These are phyloP conservation scores for Tilletia walkeri DNA, from an alignment of 1,284 basidiomycete genomes.

Conservation along the genomic window DNA sequence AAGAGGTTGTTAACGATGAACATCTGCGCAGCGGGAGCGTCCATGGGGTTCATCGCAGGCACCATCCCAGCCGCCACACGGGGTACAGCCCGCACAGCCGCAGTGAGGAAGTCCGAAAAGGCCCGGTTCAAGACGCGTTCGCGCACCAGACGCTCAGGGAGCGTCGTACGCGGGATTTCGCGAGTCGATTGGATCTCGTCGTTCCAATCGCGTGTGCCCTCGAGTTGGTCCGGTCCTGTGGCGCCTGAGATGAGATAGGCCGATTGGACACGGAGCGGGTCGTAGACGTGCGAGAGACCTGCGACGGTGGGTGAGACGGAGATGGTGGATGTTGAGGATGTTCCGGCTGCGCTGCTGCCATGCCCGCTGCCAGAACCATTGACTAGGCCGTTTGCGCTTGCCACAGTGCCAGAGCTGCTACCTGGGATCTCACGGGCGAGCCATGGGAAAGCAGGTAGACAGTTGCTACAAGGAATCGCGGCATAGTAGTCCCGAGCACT, in stretches of 20 bases:
- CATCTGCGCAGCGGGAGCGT: constrained; percentile 61
- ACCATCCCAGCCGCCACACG: constrained; percentile 61
- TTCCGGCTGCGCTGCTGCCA: not conserved
- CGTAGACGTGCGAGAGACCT: constrained; percentile 55
- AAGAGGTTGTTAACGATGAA: constrained; percentile 64
- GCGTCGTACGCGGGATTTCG: constrained; percentile 60
- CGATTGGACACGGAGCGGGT: constrained; percentile 62
- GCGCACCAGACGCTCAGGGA: constrained; percentile 61
- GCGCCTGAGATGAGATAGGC: constrained; percentile 63
- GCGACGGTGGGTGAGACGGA: constrained; percentile 5
- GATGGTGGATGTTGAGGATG: not conserved
- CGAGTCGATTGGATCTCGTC: constrained; percentile 64
- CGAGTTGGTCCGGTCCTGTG: constrained; percentile 60
- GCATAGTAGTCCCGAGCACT: constrained; percentile 54
- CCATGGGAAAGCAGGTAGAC: constrained; percentile 62
- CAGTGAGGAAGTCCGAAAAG: constrained; percentile 62
- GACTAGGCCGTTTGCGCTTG: not conserved
- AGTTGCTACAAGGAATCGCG: constrained; percentile 61
- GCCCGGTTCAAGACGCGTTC: constrained; percentile 63
- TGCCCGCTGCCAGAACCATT: not conserved
- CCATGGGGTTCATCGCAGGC: constrained; percentile 63
- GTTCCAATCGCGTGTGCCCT: constrained; percentile 64
- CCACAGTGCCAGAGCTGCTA: not conserved
- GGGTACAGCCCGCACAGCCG: constrained; percentile 61
- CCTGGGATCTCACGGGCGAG: constrained; percentile 52